Evolutionary conservation across 768 basidiomycete species (phyloP), one percentile per base, ranked within the genome.

Genomic region (Xerocomus potaroensis): DNA sequence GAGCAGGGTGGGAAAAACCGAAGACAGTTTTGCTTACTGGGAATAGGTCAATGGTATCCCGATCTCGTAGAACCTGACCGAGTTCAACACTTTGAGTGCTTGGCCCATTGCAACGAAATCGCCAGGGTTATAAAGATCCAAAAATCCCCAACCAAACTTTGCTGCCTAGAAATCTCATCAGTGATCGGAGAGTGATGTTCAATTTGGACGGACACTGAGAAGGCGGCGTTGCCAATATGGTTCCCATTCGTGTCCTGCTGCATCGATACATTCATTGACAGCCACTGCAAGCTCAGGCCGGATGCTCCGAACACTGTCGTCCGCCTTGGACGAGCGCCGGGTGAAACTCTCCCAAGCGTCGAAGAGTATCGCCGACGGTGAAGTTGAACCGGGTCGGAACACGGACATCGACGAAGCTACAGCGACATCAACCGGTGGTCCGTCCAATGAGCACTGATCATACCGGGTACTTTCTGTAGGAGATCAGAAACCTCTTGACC

Each of bases 101-200:
- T 93, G 88, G 0, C 91, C 93, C 86, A 96, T 92, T 39, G 81
- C 77, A 26, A 98, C 82, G 56, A 96, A 94, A 59, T 96, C 92
- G 1, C 81, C 83, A 4, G 95, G 89, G 62, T 97, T 89, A 61
- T 92, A 88, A 22, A 92, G 75, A 61, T 98, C 96, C 53, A 99
- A 68, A 62, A 93, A 99, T 0, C 91, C 87, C 50, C 92, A 80
- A 2, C 95, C 96, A 59, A 95, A 97, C 62, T 93, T 93, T 8
- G 95, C 95, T n/a, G 94, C 92, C 90, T 95, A 54, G 1, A 52
- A 21, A 16, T n/a, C 47, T 24, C 16, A 39, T 18, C 32, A 19
- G 2, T 4, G 8, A 36, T 41, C 45, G 51, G 29, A 16, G 33
- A 24, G 39, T 38, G 12, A 5, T 1, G 45, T 29, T 24, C 30